A percentile compares a stretch with the other conserved stretches of the same genome.
These are phyloP conservation scores for Proliferodiscus dingleyae DNA, from an alignment of 2,329 filamentous ascomycete genomes.

Conservation along the genomic window DNA sequence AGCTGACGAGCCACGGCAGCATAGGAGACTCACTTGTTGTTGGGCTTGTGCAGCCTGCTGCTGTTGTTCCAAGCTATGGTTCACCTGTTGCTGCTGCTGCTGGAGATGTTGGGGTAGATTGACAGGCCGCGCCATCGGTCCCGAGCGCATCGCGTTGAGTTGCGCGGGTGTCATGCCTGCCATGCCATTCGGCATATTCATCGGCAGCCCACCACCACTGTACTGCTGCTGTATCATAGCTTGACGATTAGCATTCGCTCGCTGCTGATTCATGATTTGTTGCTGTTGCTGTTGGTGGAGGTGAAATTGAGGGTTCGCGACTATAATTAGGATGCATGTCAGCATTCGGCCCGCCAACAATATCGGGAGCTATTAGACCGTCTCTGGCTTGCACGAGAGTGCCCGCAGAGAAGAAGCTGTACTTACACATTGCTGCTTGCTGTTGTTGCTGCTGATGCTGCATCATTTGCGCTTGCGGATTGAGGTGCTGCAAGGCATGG, in stretches of 20 bases:
- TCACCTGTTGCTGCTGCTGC: slow-evolving; percentile 35
- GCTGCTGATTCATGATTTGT: slow-evolving; percentile 50
- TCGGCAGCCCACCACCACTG: slow-evolving; percentile 42
- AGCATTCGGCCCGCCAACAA: slow-evolving; percentile 15
- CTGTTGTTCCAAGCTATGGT: slow-evolving; percentile 36
- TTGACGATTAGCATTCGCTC: slow-evolving; percentile 40
- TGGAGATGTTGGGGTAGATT: slow-evolving; percentile 42
- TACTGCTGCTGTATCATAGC: slow-evolving; percentile 51
- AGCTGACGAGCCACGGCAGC: too few relatives aligned
- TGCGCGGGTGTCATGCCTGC: slow-evolving; percentile 46
- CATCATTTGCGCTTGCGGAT: slow-evolving; percentile 37
- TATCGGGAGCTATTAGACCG: slow-evolving; percentile 1
- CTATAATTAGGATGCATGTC: slow-evolving; percentile 17
- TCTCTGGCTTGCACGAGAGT: neutral
- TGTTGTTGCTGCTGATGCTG: slow-evolving; percentile 32
- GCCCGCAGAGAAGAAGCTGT: slow-evolving; percentile 1
- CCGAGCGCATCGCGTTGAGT: slow-evolving; percentile 45
- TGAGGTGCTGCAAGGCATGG: slow-evolving; percentile 69
- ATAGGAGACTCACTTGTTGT: slow-evolving; percentile 20
- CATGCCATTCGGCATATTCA: slow-evolving; percentile 51
- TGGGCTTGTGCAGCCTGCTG: slow-evolving; percentile 36
- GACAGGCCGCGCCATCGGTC: slow-evolving; percentile 39
- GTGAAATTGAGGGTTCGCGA: slow-evolving; percentile 31
- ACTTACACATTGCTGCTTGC: slow-evolving; percentile 25
- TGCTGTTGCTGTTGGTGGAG: slow-evolving; percentile 48